Evolutionary conservation across 1,139 yeast genomes (phyloP).

Genomic region (Protomyces inouyei): DNA sequence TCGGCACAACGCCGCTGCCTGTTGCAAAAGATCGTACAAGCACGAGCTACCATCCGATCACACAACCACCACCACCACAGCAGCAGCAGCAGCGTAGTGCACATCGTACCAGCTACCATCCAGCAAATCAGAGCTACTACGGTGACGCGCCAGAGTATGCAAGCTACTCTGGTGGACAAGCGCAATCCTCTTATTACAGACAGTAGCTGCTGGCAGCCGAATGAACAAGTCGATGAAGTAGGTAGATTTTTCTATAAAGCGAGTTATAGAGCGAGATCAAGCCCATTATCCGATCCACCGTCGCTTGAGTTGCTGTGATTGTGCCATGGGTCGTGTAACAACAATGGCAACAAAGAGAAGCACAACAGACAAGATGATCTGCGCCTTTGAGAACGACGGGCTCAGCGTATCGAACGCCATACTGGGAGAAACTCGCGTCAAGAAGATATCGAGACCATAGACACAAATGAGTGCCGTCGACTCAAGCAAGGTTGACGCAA

Average conservation of each 20-base stretch:
- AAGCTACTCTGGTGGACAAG: background rate
- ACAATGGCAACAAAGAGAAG: constrained; percentile 48
- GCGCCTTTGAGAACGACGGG: constrained; percentile 60
- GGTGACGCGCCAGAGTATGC: background rate
- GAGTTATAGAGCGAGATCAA: background rate
- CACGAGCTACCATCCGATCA: background rate
- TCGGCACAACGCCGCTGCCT: background rate
- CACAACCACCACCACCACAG: no score
- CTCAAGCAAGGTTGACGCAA: constrained; percentile 69
- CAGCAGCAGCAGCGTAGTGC: no score
- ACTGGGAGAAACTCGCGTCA: constrained; percentile 75
- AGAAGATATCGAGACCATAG: constrained; percentile 63
- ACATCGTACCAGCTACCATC: no score
- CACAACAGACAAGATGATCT: constrained; percentile 57
- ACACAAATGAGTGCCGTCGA: constrained; percentile 72
- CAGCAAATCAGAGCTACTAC: no score
- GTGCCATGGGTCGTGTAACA: constrained; percentile 56
- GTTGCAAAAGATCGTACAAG: background rate
- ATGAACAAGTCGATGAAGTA: no score
- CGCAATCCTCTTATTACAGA: background rate
- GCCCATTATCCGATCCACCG: constrained; percentile 15
- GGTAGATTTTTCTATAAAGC: no score
- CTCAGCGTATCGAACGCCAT: constrained; percentile 74
- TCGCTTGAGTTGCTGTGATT: constrained; percentile 6
- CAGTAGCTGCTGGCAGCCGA: background rate